Evolutionary conservation across 805 yeast genomes (phyloP).

Genomic region (Isabelozyma pseudorhagii): DNA sequence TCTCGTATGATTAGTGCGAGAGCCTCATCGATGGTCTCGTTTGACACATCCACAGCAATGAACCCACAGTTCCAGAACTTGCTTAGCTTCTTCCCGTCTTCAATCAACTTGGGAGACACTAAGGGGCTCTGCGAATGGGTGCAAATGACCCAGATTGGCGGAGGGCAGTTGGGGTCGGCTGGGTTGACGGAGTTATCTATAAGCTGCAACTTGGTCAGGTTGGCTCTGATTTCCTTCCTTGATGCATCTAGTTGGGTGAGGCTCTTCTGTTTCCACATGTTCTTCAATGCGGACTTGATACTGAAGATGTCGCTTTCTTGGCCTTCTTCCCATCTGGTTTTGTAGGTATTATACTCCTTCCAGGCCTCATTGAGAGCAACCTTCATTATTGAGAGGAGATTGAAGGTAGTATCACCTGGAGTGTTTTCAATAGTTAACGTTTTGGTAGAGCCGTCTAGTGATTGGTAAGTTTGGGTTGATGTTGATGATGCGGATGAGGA

Average conservation of each 20-base stretch:
- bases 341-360: slow-evolving; percentile 60
- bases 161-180: slow-evolving; percentile 38
- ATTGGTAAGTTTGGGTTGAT: not conserved
- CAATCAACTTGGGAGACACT: slow-evolving; percentile 58
- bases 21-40: slow-evolving; percentile 52
- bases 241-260: slow-evolving; percentile 14
- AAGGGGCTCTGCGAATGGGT: slow-evolving; percentile 58
- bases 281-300: slow-evolving; percentile 53
- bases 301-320: slow-evolving; percentile 68
- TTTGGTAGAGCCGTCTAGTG: not conserved
- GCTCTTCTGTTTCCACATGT: slow-evolving; percentile 50
- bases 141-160: slow-evolving; percentile 67
- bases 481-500: not conserved
- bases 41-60: slow-evolving; percentile 55
- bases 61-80: slow-evolving; percentile 64
- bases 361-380: slow-evolving; percentile 68
- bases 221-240: slow-evolving; percentile 22
- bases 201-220: slow-evolving; percentile 9
- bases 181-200: slow-evolving; percentile 30
- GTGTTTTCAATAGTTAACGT: slow-evolving; percentile 1
- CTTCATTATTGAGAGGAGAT: slow-evolving; percentile 45
- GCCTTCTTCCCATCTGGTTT: slow-evolving; percentile 57
- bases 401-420: slow-evolving; percentile 24
- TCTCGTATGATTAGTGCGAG: slow-evolving; percentile 59
- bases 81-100: slow-evolving; percentile 57